Evolutionary conservation across 1,139 yeast genomes (phyloP).

Genomic region (Pichia sp.): DNA sequence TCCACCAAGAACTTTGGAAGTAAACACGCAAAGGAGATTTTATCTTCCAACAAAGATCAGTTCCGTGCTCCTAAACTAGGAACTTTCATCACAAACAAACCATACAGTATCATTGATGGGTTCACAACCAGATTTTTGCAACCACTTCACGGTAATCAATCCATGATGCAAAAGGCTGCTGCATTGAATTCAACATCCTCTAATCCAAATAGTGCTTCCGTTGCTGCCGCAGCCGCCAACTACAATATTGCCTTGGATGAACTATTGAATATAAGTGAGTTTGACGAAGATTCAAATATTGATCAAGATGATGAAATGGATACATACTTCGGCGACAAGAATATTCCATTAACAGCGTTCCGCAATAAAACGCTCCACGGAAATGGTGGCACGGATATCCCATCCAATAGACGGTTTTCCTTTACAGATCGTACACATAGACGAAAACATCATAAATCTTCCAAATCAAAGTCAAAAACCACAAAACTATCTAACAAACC

Average conservation of each 20-base stretch:
- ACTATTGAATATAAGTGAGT: slow-evolving; percentile 76
- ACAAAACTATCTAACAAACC: background rate
- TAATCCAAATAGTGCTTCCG: background rate
- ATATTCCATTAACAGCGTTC: slow-evolving; percentile 83
- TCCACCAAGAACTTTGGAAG: slow-evolving; percentile 57
- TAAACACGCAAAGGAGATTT: slow-evolving; percentile 79
- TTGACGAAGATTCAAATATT: slow-evolving; percentile 59
- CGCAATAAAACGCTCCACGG: slow-evolving; percentile 60
- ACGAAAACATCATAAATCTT: slow-evolving; percentile 7
- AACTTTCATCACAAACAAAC: slow-evolving; percentile 79
- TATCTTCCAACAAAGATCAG: slow-evolving; percentile 77
- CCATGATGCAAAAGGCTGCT: slow-evolving; percentile 22
- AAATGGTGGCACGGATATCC: slow-evolving; percentile 17
- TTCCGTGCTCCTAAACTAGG: slow-evolving; percentile 90
- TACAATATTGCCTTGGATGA: slow-evolving; percentile 48
- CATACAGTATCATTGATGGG: slow-evolving; percentile 93
- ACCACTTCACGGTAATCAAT: slow-evolving; percentile 28
- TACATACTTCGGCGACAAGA: slow-evolving; percentile 39
- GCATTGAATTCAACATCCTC: slow-evolving; percentile 9
- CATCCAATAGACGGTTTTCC: slow-evolving; percentile 19
- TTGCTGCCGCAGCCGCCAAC: slow-evolving; percentile 1
- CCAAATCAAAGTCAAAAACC: slow-evolving; percentile 2
- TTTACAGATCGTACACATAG: slow-evolving; percentile 14
- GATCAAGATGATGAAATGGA: slow-evolving; percentile 29
- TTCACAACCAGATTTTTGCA: slow-evolving; percentile 73